Base-by-base conservation (phyloP, 1,139 yeast genomes). In the Taiozyma sp. region DNA sequence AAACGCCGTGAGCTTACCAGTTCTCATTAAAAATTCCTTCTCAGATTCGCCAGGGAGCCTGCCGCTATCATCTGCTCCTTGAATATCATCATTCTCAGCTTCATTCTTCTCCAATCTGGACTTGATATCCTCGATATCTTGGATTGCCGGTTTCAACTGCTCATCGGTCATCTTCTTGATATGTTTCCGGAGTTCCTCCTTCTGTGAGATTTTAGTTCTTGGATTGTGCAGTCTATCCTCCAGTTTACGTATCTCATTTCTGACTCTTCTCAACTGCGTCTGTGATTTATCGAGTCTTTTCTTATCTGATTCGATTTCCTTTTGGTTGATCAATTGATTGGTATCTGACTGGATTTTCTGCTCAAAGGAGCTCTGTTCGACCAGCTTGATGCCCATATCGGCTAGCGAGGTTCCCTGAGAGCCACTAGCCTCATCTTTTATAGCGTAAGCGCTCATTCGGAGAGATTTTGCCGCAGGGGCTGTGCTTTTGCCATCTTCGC, bases 1-100 rank as follows among this genome's bases (percentile, higher is more conserved):
- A 72, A 93, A 93, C 0, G 99, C 99, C 0, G 99, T 93, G 52
- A 91, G 83, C 65, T 90, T 85, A 43, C 99, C 99, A 0, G 92
- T 92, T 57, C 99, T 75, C 0, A 93, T 80, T 55, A 93, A 73
- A 64, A 70, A 93, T 50, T 92, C 98, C 52, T 81, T 81, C 60
- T 87, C 89, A 0, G 88, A 70, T 64, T 93, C 99, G 24, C 80
- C 87, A 0, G 87, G 81, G 8, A 79, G 71, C 53, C 70, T 65
- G 14, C 65, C 74, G 19, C 66, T 57, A 2, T 53, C 59, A 1
- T 16, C 54, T 8, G 44, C 49, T 30, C 53, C 51, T 44, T 56
- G 51, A 48, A 63, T 50, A 45, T 68, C 48, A 51, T 63, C 65
- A 54, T 54, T 55, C 38, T 24, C n/a, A 46, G 39, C 45, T 28